phyloP scores from a whole-genome alignment of 768 basidiomycete species.

The Tricholoma sp. region DNA sequence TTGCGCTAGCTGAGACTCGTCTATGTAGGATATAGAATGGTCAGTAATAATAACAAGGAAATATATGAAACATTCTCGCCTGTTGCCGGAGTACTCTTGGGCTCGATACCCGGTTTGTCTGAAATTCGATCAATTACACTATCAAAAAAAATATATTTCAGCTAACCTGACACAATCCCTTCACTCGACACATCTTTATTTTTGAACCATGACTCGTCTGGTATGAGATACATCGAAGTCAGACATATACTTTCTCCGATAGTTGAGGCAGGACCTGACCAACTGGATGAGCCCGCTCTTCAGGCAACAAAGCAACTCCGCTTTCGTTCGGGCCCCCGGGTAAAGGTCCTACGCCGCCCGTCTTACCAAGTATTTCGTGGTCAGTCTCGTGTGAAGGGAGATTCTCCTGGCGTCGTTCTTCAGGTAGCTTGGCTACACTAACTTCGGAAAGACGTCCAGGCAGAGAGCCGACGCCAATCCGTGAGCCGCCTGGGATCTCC shows the following conservation, averaged over 20 bases:
- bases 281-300: constrained; percentile 7
- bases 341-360: constrained; percentile 8
- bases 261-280: not conserved
- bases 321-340: constrained; percentile 14
- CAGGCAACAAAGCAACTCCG: constrained; percentile 11
- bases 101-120: not conserved
- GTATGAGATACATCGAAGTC: not conserved
- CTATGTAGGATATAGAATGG: not conserved
- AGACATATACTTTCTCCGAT: not conserved
- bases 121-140: no score
- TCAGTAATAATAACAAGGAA: not conserved
- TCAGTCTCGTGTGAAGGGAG: constrained; percentile 14
- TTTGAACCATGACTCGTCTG: not conserved
- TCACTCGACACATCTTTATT: constrained; percentile 6
- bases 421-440: constrained; percentile 44
- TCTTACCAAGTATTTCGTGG: constrained; percentile 11
- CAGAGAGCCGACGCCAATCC: constrained; percentile 45
- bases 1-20: not conserved
- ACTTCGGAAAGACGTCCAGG: constrained; percentile 41
- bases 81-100: not conserved
- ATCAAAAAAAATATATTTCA: not conserved
- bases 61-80: not conserved
- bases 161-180: constrained; percentile 4
- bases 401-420: constrained; percentile 30
- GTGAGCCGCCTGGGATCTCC: constrained; percentile 16